Conservation (phyloP, 1,284 basidiomycete genomes). For the Ustilago lituana region DNA sequence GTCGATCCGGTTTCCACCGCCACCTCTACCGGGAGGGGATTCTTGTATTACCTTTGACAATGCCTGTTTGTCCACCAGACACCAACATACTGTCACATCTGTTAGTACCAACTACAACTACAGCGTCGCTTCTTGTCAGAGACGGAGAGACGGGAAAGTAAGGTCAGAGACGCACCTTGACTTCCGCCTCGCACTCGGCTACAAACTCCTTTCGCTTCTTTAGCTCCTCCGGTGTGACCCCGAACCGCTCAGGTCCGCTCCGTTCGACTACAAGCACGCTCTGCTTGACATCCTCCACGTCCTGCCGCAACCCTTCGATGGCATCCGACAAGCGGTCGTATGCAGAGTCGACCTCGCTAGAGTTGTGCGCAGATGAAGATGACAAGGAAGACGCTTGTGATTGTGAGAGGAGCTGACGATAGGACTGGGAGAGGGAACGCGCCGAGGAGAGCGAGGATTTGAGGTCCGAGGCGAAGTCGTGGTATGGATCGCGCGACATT, state of each 20-base stretch:
- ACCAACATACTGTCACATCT: not conserved
- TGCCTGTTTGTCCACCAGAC: constrained; percentile 6
- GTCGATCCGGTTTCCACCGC: constrained; percentile 15
- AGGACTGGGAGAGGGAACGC: constrained; percentile 40
- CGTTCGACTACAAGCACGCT: constrained; percentile 59
- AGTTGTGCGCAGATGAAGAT: not conserved
- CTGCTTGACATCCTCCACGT: constrained; percentile 61
- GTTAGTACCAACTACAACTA: not conserved
- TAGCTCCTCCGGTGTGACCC: constrained; percentile 53
- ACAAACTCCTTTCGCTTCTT: constrained; percentile 50
- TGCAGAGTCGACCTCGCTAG: constrained; percentile 26
- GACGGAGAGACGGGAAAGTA: no score
- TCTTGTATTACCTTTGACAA: constrained; percentile 22
- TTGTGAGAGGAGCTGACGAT: constrained; percentile 32
- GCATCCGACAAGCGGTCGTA: constrained; percentile 50
- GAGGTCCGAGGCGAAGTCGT: constrained; percentile 63
- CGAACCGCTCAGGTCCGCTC: constrained; percentile 61
- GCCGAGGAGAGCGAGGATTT: constrained; percentile 48
- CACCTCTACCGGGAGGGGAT: constrained; percentile 18
- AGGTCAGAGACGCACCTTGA: constrained; percentile 32
- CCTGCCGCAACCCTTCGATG: constrained; percentile 55
- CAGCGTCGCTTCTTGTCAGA: no score
- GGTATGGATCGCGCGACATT: constrained; percentile 65
- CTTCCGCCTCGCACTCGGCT: constrained; percentile 45
- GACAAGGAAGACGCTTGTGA: constrained; percentile 1